Evolutionary conservation across 2,329 filamentous ascomycete genomes (phyloP).

Genomic region (Torrubiella hemipterigena): DNA sequence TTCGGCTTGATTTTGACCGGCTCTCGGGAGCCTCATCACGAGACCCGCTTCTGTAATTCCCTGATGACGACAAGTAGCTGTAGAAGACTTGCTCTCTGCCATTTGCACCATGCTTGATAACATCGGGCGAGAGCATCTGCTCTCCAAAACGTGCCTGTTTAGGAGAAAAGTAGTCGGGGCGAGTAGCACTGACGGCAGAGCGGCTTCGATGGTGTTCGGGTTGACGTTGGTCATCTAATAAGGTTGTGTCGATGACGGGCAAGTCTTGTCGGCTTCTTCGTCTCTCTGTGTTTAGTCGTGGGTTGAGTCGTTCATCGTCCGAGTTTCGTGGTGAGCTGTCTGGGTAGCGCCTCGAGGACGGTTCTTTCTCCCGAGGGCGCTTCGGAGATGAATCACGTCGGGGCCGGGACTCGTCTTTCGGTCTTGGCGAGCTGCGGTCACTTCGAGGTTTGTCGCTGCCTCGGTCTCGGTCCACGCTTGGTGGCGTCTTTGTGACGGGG

Average conservation of each 20-base stretch:
- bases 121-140: constrained; percentile 26
- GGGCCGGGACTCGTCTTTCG: neutral
- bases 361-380: neutral
- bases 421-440: neutral
- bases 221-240: constrained; percentile 15
- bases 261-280: constrained; percentile 25
- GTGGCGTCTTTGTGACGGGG: neutral
- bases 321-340: no score
- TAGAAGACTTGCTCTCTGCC: constrained; percentile 32
- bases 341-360: no score
- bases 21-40: no score
- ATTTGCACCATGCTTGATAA: constrained; percentile 26
- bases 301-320: constrained; percentile 10
- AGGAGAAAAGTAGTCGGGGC: constrained; percentile 19
- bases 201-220: constrained; percentile 21
- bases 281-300: constrained; percentile 10
- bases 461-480: neutral
- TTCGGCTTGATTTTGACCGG: no score
- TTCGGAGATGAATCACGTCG: neutral
- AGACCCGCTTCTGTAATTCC: constrained; percentile 2
- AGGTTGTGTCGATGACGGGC: constrained; percentile 31
- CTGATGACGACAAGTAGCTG: constrained; percentile 12
- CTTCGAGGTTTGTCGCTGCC: neutral
- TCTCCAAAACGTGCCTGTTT: constrained; percentile 18
- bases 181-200: constrained; percentile 20